Percentiles rank a stretch among this genome's conserved stretches.
Evolutionary conservation across 441 rosid species (phyloP).

Genomic region (Bocquillonia castaneifolia): DNA sequence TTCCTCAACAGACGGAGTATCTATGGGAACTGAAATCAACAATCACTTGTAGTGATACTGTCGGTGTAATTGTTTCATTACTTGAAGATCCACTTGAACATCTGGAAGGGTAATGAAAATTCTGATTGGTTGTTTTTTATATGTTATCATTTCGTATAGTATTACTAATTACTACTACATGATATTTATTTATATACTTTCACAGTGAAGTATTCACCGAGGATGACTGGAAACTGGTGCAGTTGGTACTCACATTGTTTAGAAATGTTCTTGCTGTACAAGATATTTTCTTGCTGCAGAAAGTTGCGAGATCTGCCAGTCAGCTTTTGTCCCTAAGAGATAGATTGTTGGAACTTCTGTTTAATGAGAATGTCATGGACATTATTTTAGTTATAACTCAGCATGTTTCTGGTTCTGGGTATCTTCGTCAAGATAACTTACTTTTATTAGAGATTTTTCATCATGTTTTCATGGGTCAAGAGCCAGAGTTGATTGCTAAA

Average conservation of each 20-base stretch:
- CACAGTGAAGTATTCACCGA: constrained; percentile 69
- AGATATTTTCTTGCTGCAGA: constrained; percentile 59
- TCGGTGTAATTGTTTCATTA: constrained; percentile 68
- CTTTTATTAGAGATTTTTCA: constrained; percentile 76
- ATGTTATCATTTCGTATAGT: too few species aligned
- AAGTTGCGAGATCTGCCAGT: constrained; percentile 64
- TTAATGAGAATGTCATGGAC: constrained; percentile 82
- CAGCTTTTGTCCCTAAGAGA: constrained; percentile 71
- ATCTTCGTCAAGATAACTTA: constrained; percentile 78
- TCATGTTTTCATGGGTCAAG: constrained; percentile 72
- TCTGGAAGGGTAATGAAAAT: constrained; percentile 54
- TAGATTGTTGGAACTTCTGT: constrained; percentile 68
- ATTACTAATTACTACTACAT: too few species aligned
- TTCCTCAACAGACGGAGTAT: constrained; percentile 73
- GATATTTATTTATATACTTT: too few species aligned
- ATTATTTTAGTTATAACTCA: constrained; percentile 63
- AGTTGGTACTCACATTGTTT: constrained; percentile 80
- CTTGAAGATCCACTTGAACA: constrained; percentile 78
- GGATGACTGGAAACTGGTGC: constrained; percentile 98
- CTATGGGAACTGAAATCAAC: constrained; percentile 82
- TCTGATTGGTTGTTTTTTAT: too few species aligned
- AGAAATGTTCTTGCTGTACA: constrained; percentile 84
- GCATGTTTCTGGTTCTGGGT: constrained; percentile 51
- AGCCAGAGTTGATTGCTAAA: constrained; percentile 61
- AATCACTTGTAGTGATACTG: constrained; percentile 54